Percentiles rank a stretch among this genome's conserved stretches.
These are phyloP conservation scores for Leccinum incarnatum DNA, from an alignment of 768 basidiomycete genomes.

Conservation along the genomic window DNA sequence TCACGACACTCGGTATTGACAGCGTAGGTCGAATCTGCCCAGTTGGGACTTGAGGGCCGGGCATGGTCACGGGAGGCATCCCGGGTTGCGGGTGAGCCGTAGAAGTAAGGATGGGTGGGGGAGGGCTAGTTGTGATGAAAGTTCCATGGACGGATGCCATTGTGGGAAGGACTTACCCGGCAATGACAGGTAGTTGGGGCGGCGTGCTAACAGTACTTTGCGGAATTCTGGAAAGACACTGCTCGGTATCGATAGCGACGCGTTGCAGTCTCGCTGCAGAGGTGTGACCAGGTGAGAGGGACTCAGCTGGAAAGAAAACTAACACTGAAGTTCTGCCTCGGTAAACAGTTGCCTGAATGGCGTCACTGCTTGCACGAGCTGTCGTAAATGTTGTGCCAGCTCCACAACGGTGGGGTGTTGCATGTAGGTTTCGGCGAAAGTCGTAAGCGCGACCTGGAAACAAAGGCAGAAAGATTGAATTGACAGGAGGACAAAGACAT, in stretches of 20 bases:
- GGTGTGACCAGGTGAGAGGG: not conserved
- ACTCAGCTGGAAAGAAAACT: not conserved
- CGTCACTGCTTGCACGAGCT: constrained; percentile 18
- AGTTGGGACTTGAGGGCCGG: not conserved
- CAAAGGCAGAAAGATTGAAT: not conserved
- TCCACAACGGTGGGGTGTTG: constrained; percentile 1
- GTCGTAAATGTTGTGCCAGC: constrained; percentile 10
- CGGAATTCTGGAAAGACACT: not conserved
- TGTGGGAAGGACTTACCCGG: constrained; percentile 14
- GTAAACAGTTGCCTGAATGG: constrained; percentile 22
- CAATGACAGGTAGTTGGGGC: not conserved
- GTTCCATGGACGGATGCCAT: not conserved
- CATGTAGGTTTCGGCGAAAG: constrained; percentile 14
- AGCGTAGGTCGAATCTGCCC: not conserved
- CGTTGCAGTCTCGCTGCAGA: constrained; percentile 21
- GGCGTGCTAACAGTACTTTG: not conserved
- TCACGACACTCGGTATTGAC: not conserved
- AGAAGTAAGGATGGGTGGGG: not conserved
- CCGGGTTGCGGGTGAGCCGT: not conserved
- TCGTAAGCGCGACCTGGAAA: constrained; percentile 20
- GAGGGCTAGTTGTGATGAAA: constrained; percentile 1
- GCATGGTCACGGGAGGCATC: not conserved
- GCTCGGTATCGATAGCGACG: constrained; percentile 11
- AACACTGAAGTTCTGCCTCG: constrained; percentile 26
- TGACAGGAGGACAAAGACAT: not conserved